A percentile compares a stretch with the other conserved stretches of the same genome.
These are phyloP conservation scores for Citeromyces nyonsensis DNA, from an alignment of 805 yeast genomes.

Conservation along the genomic window DNA sequence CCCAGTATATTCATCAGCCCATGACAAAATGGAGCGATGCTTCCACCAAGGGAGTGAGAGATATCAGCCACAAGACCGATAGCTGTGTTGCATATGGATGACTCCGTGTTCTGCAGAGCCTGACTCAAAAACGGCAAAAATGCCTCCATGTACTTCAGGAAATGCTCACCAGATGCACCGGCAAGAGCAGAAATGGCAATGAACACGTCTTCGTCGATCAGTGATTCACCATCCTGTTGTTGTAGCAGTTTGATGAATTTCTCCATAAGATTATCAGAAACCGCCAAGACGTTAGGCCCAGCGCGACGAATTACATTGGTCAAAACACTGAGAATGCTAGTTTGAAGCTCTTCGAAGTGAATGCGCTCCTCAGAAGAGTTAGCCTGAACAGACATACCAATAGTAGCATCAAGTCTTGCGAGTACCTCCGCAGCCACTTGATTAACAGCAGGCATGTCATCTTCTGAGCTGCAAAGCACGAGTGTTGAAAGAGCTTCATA, in stretches of 20 bases:
- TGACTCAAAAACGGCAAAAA: constrained; percentile 71
- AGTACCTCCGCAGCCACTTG: constrained; percentile 64
- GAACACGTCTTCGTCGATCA: constrained; percentile 83
- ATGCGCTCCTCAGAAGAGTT: constrained; percentile 55
- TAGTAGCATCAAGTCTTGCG: constrained; percentile 55
- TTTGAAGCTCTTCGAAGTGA: constrained; percentile 78
- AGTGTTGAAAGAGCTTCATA: constrained; percentile 82
- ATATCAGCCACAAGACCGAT: constrained; percentile 93
- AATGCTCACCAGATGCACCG: constrained; percentile 55
- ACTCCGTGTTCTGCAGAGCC: constrained; percentile 72
- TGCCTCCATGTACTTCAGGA: constrained; percentile 62
- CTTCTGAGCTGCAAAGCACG: constrained; percentile 60
- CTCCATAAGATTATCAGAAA: constrained; percentile 76
- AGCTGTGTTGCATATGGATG: constrained; percentile 76
- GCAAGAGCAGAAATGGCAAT: constrained; percentile 88
- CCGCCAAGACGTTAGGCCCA: constrained; percentile 44
- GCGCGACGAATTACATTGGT: constrained; percentile 78
- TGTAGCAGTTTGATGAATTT: constrained; percentile 62
- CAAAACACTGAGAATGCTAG: constrained; percentile 61
- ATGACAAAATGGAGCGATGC: constrained; percentile 59
- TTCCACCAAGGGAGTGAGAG: constrained; percentile 71
- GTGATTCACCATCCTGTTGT: constrained; percentile 44
- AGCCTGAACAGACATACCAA: constrained; percentile 42
- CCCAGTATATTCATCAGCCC: constrained; percentile 79
- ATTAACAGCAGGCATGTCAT: constrained; percentile 53